Percentiles rank a stretch among this genome's conserved stretches.
phyloP scores from a whole-genome alignment of 164 flowering plant genomes.

The Dillenia turbinata region DNA sequence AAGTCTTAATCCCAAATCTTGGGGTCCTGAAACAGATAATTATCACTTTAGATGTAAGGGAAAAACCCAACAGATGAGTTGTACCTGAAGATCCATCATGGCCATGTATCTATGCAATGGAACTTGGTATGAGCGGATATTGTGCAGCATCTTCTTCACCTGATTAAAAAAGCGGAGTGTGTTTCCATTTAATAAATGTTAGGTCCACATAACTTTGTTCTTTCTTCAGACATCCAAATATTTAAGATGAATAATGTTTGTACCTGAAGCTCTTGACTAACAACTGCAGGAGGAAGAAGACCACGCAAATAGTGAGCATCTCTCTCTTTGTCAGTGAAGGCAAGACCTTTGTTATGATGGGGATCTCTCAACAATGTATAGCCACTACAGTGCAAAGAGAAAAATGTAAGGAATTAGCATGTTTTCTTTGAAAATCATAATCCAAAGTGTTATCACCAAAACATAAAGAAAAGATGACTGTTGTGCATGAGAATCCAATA shows the following conservation, averaged over 20 bases:
- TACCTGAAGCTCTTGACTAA: conserved; percentile 67
- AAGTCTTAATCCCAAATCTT: too few species aligned
- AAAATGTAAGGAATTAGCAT: too few species aligned
- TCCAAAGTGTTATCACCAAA: neutral
- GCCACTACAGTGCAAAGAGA: conserved; percentile 40
- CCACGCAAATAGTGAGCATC: conserved; percentile 83
- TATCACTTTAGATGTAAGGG: too few species aligned
- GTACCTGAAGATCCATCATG: conserved; percentile 82
- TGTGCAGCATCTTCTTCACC: conserved; percentile 75
- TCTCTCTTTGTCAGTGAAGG: conserved; percentile 69
- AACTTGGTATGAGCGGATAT: conserved; percentile 60
- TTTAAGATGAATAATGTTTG: too few species aligned
- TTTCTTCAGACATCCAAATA: too few species aligned
- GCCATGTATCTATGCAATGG: conserved; percentile 78
- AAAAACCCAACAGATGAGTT: neutral
- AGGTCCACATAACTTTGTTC: too few species aligned
- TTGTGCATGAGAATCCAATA: neutral
- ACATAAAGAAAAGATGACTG: conserved; percentile 1
- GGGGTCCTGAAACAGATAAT: too few species aligned
- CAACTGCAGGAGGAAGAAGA: conserved; percentile 65
- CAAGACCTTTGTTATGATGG: conserved; percentile 74
- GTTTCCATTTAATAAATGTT: too few species aligned
- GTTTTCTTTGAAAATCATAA: too few species aligned
- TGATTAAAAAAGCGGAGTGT: conserved; percentile 11
- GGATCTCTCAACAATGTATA: conserved; percentile 72